Base-by-base conservation (phyloP, 2,329 filamentous ascomycete species). In the Aspergillus terreus region DNA sequence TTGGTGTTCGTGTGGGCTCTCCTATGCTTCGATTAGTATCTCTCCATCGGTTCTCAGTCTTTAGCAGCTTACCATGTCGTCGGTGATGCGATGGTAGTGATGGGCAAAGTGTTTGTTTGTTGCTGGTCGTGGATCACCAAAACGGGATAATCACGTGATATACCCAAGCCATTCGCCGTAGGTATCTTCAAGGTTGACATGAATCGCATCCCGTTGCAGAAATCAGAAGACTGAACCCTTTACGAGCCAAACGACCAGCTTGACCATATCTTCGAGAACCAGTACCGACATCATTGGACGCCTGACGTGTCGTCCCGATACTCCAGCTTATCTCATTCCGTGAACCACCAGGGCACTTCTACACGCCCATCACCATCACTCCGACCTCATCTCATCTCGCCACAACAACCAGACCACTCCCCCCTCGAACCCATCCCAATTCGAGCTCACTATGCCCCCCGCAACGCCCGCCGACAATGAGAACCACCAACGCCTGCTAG, bases 1-100 rank as follows among this genome's bases (percentile, higher is more conserved):
- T 78, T 97, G 94, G 63, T 97, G 92, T 71, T 97, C 94, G 68
- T 99, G 94, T 36, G 94, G 94, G 65, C 90, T 96, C 73, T 99
- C 94, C 92, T 85, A 49, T 41, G 19, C 2, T 12, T 12, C 14
- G 3, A 11, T 17, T 42, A 23, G 42, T 9, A 25, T 11, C 10
- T 42, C 36, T 9, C n/a, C 11, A n/a, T 38, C 15, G 15, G 15
- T 14, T 2, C 4, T 38, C 11, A 25, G 21, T 5, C 12, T 10
- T 12, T 14, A 17, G 14, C 15, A n/a, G 15, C 55, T 33, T 53
- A 63, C 59, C 59, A 62, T 63, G 41, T 38, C 56, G 41, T 19
- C 15, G 19, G 19, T n/a, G 42, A 25, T 19, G 21, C 42, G 41
- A 27, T 40, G 21, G 15, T 10, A 44, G 23, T 21, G 21, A 40